phyloP scores from a whole-genome alignment of 345 rosid species.

The Noccaea caerulescens region DNA sequence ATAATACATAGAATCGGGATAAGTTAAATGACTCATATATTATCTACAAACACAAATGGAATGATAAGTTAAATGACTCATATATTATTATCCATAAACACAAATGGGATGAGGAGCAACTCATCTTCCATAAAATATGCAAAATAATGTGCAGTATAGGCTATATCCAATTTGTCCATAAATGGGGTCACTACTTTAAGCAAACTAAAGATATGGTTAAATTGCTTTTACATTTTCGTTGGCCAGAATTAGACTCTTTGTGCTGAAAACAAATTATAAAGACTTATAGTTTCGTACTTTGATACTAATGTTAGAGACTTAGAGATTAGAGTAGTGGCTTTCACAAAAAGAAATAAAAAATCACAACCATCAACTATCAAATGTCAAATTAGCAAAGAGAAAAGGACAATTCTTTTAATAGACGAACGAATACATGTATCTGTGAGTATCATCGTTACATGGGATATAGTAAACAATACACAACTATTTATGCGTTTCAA shows the following conservation, averaged over 20 bases:
- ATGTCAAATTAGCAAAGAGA: neutral
- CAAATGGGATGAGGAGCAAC: neutral
- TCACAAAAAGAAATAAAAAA: neutral
- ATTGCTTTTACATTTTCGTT: neutral
- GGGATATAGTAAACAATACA: neutral
- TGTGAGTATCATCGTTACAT: neutral
- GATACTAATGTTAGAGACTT: neutral
- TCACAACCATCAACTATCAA: neutral
- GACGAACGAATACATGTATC: neutral
- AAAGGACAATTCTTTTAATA: neutral
- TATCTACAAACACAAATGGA: neutral
- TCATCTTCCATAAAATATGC: slow-evolving; percentile 4
- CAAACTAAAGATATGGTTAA: no score
- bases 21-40: slow-evolving; percentile 24
- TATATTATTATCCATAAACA: neutral
- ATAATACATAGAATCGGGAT: slow-evolving; percentile 19
- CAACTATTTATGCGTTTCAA: neutral
- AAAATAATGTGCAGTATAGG: neutral
- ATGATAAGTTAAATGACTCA: slow-evolving; percentile 28
- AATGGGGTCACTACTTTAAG: no score
- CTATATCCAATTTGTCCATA: neutral
- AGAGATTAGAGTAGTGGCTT: neutral
- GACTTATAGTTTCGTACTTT: neutral
- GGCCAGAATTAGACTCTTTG: neutral
- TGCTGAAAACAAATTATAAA: neutral